phyloP scores from a whole-genome alignment of 208 protist species.

The Angomonas ambiguus region DNA sequence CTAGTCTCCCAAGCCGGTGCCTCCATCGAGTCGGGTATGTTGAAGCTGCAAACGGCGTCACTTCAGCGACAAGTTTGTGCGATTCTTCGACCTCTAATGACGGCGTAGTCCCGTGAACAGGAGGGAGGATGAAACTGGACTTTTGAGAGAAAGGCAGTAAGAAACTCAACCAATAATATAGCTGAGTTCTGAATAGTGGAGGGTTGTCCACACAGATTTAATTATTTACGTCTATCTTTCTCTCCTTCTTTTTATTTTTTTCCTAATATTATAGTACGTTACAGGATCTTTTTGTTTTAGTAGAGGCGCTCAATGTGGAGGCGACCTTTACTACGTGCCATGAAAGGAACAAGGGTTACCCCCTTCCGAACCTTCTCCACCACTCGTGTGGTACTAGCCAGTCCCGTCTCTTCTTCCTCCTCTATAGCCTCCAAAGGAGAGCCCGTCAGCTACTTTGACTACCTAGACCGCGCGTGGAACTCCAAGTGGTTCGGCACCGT shows the following conservation, averaged over 20 bases:
- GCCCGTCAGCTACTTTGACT: constrained; percentile 41
- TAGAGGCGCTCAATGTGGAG: no score
- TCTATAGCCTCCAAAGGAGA: not conserved
- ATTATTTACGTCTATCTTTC: not conserved
- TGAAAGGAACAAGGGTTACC: not conserved
- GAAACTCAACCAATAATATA: no score
- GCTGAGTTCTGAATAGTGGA: no score
- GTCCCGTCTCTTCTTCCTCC: not conserved
- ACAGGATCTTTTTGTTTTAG: no score
- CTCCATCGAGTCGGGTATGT: constrained; percentile 51
- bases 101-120: constrained; percentile 10
- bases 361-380: not conserved
- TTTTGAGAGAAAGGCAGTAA: no score
- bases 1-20: constrained; percentile 25
- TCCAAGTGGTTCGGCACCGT: constrained; percentile 66
- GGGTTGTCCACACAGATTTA: not conserved
- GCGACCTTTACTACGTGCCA: no score
- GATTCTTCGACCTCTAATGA: constrained; percentile 50
- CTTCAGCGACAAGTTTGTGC: constrained; percentile 63
- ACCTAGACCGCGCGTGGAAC: constrained; percentile 58
- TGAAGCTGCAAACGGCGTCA: constrained; percentile 77
- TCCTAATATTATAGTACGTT: constrained; percentile 1
- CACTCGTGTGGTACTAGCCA: not conserved
- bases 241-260: not conserved
- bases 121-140: no score